Conservation (phyloP, 129 eudicot species). For the Helianthus annuus region HanXRQr2.0-SUNRISE NC_035439.2:13330861-13331360, state of each 20-base stretch:
- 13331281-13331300: conserved; percentile 38
- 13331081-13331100: conserved; percentile 29
- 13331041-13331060: conserved; percentile 34
- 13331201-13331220: conserved; percentile 41
- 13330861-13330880: too few species aligned
- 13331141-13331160: conserved; percentile 28
- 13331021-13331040: conserved; percentile 45
- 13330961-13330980: conserved; percentile 25
- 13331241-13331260: conserved; percentile 43
- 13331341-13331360: conserved; percentile 59
- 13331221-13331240: conserved; percentile 41
- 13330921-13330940: background rate
- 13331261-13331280: conserved; percentile 42
- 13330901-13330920: too few species aligned
- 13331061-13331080: conserved; percentile 31
- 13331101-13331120: conserved; percentile 26
- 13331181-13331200: conserved; percentile 41
- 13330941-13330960: conserved; percentile 18
- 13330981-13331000: conserved; percentile 34
- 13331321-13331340: conserved; percentile 36
- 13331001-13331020: conserved; percentile 21
- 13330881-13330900: too few species aligned
- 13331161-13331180: conserved; percentile 36
- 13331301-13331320: conserved; percentile 37
- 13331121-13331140: conserved; percentile 17